Percentiles rank a stretch among this genome's conserved stretches.
phyloP scores from a whole-genome alignment of 2,329 filamentous ascomycete species.

The Emergomyces pasteurianus region DNA sequence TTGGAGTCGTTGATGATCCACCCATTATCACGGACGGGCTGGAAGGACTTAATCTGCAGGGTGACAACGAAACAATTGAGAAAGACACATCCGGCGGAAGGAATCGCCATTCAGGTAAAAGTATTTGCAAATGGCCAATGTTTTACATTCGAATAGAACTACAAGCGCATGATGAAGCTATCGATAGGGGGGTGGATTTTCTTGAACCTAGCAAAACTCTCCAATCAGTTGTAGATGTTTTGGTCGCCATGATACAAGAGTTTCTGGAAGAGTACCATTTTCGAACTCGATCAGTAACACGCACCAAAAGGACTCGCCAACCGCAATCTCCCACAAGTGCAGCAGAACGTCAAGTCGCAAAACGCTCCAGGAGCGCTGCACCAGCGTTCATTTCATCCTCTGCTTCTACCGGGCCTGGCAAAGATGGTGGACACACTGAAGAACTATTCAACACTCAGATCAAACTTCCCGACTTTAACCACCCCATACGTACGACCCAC shows the following conservation, averaged over 20 bases:
- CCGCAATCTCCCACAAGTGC: neutral
- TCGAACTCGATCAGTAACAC: constrained; percentile 36
- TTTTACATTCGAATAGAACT: constrained; percentile 63
- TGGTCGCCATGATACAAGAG: constrained; percentile 56
- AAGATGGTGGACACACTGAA: constrained; percentile 10
- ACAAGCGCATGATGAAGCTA: constrained; percentile 24
- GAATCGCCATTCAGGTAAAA: constrained; percentile 43
- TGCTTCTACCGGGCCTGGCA: neutral
- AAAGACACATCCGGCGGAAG: constrained; percentile 26
- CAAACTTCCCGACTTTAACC: constrained; percentile 21
- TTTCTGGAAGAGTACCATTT: constrained; percentile 67
- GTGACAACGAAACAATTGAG: constrained; percentile 10
- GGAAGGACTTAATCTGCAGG: constrained; percentile 24
- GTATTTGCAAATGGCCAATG: constrained; percentile 75
- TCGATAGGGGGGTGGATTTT: constrained; percentile 19
- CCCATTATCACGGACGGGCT: constrained; percentile 25
- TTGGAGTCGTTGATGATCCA: constrained; percentile 50
- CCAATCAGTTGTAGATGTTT: constrained; percentile 49
- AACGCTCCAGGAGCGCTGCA: constrained; percentile 2
- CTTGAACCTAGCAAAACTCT: constrained; percentile 34
- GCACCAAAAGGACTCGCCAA: constrained; percentile 6
- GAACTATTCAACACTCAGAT: constrained; percentile 16
- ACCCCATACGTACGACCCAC: constrained; percentile 3
- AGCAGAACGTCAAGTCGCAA: neutral
- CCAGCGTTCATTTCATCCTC: neutral